These are phyloP conservation scores for Mercurialis annua DNA, from an alignment of 345 rosid species.

Conservation along the genomic window DNA sequence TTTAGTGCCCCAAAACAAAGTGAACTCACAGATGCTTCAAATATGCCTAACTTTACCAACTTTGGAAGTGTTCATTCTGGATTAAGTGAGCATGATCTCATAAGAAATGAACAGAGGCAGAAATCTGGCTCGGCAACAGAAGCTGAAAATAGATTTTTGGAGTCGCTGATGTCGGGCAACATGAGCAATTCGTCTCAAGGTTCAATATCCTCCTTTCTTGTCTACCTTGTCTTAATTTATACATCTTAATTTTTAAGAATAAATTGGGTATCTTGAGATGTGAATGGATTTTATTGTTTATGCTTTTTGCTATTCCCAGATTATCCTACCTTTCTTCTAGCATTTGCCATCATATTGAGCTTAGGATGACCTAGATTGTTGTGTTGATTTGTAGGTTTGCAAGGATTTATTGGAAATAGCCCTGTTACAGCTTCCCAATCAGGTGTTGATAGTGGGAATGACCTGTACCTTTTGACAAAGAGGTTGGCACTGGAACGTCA, in stretches of 20 bases:
- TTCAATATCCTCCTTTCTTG: conserved; percentile 22
- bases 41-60: conserved; percentile 42
- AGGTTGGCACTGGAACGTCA: conserved; percentile 74
- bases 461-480: conserved; percentile 64
- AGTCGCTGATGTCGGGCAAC: conserved; percentile 79
- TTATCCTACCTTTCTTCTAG: neutral
- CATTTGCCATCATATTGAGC: neutral
- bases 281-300: neutral
- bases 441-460: conserved; percentile 57
- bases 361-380: conserved; percentile 6
- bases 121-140: conserved; percentile 56
- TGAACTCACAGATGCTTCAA: conserved; percentile 49
- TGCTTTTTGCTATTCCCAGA: neutral
- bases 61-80: conserved; percentile 45
- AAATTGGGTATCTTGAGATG: neutral
- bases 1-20: conserved; percentile 66
- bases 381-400: conserved; percentile 50
- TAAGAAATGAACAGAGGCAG: conserved; percentile 52
- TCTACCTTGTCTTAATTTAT: conserved; percentile 5
- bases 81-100: conserved; percentile 45
- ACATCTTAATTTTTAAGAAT: neutral
- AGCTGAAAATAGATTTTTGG: conserved; percentile 90
- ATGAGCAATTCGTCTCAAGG: conserved; percentile 60
- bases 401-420: conserved; percentile 55
- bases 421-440: conserved; percentile 42